Conservation (phyloP, 768 basidiomycete genomes). For the Crepidotus variabilis region DNA sequence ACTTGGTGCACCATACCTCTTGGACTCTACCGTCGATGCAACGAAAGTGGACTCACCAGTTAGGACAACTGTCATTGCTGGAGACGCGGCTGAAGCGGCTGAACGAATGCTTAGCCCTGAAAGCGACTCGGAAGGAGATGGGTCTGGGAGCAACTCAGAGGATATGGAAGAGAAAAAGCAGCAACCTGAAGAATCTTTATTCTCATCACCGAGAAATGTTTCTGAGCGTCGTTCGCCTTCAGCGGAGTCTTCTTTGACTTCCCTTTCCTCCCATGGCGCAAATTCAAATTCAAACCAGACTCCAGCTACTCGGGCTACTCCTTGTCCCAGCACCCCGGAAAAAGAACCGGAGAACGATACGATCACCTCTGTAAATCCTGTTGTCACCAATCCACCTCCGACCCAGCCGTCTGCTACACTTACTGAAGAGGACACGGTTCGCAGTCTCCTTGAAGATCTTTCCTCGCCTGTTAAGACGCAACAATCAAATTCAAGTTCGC, state of each 20-base stretch:
- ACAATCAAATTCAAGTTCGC: background rate
- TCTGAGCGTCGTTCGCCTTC: background rate
- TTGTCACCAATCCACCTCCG: background rate
- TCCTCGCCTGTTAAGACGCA: background rate
- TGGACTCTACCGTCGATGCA: background rate
- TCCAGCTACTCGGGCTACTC: background rate
- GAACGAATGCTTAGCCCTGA: slow-evolving; percentile 13
- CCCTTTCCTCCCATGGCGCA: background rate
- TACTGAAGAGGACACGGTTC: slow-evolving; percentile 10
- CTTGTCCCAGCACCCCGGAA: background rate
- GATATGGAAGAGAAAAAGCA: background rate
- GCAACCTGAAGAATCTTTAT: background rate
- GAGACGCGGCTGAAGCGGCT: slow-evolving; percentile 8
- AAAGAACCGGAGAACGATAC: background rate
- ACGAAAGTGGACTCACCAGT: background rate
- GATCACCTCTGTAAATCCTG: background rate
- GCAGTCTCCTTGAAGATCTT: slow-evolving; percentile 3
- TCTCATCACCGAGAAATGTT: background rate
- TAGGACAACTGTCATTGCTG: background rate
- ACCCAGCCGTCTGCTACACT: slow-evolving; percentile 4
- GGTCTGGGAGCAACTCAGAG: background rate
- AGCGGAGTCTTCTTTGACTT: slow-evolving; percentile 4
- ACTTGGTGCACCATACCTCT: background rate
- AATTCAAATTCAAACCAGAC: background rate
- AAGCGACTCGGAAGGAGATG: slow-evolving; percentile 5